Evolutionary conservation across 805 yeast species (phyloP), one percentile per base, ranked within the genome.

Genomic region (Zygosaccharomyces gambellarensis): DNA sequence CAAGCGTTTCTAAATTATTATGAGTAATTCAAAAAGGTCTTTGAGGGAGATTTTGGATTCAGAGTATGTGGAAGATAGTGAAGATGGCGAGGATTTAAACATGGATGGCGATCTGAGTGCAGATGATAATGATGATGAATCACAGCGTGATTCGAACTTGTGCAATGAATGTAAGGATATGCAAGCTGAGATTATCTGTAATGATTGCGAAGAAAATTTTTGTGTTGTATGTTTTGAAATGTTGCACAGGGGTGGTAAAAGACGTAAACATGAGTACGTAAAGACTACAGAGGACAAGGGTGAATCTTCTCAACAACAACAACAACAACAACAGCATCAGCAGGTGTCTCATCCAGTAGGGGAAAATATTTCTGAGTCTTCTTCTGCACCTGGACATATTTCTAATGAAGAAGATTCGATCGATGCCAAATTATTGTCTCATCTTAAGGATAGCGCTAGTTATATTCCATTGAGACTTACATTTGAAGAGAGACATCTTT

Each of bases 111-210:
- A 51, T 21, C 63, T 57, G 5, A 59, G 54, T 9, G 53, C 52
- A 11, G 63, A 60, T 22, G 66, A 55, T 2, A 69, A 60, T 2
- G 69, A 60, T 3, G 64, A 59, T 1, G 64, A 61, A 4, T 65
- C 56, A 32, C 51, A 50, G 14, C 36, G 45, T 6, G 72, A 74
- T 60, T 67, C 74, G 11, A 58, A 65, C 9, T 67, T 77, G 38
- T 86, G 94, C 64, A 74, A 81, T 14, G 92, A 85, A 55, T 85
- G 94, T 63, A 78, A 78, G 32, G 88, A 85, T 61, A 87, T 82
- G 81, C 83, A 87, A 19, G 70, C 78, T 3, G 87, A 83, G 56
- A 64, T 82, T n/a, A 64, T 71, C 32, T 85, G 94, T 64, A 60
- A 67, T 29, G 74, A 74, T 49, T 85, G 94, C 67, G 79, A 76